Evolutionary conservation across 345 rosid species (phyloP).

Genomic region (Brassica cretica): DNA sequence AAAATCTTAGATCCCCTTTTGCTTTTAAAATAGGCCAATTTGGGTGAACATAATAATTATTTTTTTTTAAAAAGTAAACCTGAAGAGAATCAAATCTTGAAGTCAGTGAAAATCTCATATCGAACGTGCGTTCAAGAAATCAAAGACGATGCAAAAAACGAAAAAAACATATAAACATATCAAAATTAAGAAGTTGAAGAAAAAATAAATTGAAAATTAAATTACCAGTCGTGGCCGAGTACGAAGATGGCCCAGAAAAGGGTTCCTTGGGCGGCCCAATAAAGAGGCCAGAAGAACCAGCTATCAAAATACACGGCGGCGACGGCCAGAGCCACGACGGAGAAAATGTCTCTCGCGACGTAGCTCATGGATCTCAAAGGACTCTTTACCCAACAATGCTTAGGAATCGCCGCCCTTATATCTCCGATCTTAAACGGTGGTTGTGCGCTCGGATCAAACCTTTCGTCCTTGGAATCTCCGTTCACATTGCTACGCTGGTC

Average conservation of each 20-base stretch:
- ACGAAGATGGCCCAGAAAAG: slow-evolving; percentile 89
- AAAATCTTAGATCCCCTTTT: slow-evolving; percentile 34
- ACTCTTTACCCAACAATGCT: slow-evolving; percentile 73
- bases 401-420: slow-evolving; percentile 71
- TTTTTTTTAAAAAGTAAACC: background rate
- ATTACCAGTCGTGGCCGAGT: slow-evolving; percentile 91
- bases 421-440: slow-evolving; percentile 72
- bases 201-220: background rate
- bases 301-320: slow-evolving; percentile 51
- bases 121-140: slow-evolving; percentile 17
- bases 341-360: slow-evolving; percentile 59
- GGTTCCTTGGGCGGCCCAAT: slow-evolving; percentile 81
- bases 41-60: background rate
- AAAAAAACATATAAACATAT: background rate
- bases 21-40: background rate
- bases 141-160: slow-evolving; percentile 10
- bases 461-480: slow-evolving; percentile 22
- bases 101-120: slow-evolving; percentile 10
- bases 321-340: slow-evolving; percentile 48
- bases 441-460: slow-evolving; percentile 61
- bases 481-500: slow-evolving; percentile 29
- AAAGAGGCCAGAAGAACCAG: slow-evolving; percentile 66
- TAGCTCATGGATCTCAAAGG: slow-evolving; percentile 69
- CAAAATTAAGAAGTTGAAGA: background rate
- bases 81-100: slow-evolving; percentile 22